A percentile compares a stretch with the other conserved stretches of the same genome.
These are phyloP conservation scores for Apiospora sp. DNA, from an alignment of 2,329 filamentous ascomycete species.

Conservation along the genomic window DNA sequence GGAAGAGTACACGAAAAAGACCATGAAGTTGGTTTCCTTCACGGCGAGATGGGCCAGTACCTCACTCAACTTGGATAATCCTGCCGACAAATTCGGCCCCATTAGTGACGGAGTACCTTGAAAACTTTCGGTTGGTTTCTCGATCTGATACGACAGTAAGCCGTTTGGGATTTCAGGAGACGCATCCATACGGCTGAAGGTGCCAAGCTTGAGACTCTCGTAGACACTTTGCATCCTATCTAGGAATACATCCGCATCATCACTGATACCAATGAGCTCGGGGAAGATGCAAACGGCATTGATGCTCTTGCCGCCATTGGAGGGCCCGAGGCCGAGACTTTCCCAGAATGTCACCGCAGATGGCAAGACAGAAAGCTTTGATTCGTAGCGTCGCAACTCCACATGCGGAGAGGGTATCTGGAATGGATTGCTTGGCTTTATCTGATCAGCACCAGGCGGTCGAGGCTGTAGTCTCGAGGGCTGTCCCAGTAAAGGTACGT, in stretches of 20 bases:
- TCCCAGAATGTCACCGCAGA: conserved; percentile 84
- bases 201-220: conserved; percentile 76
- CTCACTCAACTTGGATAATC: conserved; percentile 57
- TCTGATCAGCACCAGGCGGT: conserved; percentile 54
- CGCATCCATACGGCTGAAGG: conserved; percentile 60
- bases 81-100: conserved; percentile 55
- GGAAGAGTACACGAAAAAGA: conserved; percentile 79
- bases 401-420: conserved; percentile 74
- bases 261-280: conserved; percentile 66
- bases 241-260: conserved; percentile 70
- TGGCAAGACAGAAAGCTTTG: conserved; percentile 75
- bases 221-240: conserved; percentile 74
- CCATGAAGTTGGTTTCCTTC: conserved; percentile 69
- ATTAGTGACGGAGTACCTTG: conserved; percentile 50
- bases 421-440: conserved; percentile 63
- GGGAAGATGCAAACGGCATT: conserved; percentile 76
- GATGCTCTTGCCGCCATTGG: conserved; percentile 75
- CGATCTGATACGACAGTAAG: conserved; percentile 58
- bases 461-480: conserved; percentile 61
- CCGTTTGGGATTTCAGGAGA: conserved; percentile 55
- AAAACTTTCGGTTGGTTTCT: conserved; percentile 51
- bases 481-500: conserved; percentile 61
- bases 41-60: conserved; percentile 52
- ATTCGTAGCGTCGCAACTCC: conserved; percentile 74
- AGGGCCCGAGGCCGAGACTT: conserved; percentile 76